Evolutionary conservation across 495 filamentous ascomycete genomes (phyloP).

Genomic region (Aspergillus avenaceus): DNA sequence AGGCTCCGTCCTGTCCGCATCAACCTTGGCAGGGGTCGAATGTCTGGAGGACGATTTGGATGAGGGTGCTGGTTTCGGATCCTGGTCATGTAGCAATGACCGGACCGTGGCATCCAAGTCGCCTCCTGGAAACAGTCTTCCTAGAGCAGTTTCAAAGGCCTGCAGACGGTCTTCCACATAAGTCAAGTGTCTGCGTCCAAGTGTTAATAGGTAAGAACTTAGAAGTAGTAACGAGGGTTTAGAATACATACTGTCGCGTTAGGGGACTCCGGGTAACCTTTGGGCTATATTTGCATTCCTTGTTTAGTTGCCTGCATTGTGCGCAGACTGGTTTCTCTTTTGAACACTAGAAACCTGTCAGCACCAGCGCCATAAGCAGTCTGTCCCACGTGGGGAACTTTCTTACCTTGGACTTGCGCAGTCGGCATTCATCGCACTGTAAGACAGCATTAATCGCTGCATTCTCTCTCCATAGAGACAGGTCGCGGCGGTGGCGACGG

Average conservation of each 20-base stretch:
- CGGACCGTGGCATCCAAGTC: conserved; percentile 45
- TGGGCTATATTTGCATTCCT: conserved; percentile 47
- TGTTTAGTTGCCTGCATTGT: conserved; percentile 42
- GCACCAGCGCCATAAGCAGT: background rate
- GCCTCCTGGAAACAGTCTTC: conserved; percentile 41
- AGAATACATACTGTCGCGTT: conserved; percentile 39
- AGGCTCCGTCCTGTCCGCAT: conserved; percentile 34
- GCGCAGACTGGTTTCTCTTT: conserved; percentile 44
- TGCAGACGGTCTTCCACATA: conserved; percentile 47
- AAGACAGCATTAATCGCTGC: background rate
- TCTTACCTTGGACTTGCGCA: conserved; percentile 46
- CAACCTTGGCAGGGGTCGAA: conserved; percentile 34
- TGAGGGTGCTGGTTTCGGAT: conserved; percentile 27
- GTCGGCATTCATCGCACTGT: conserved; percentile 49
- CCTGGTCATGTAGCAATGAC: conserved; percentile 40
- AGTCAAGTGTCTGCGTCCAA: conserved; percentile 37
- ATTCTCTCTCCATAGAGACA: background rate
- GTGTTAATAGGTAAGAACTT: background rate
- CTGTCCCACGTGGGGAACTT: background rate
- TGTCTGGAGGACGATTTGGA: conserved; percentile 39
- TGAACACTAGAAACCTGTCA: conserved; percentile 34
- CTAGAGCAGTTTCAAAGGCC: conserved; percentile 41
- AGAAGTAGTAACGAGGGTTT: background rate
- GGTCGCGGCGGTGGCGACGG: background rate
- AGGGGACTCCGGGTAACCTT: conserved; percentile 45